A percentile compares a stretch with the other conserved stretches of the same genome.
Evolutionary conservation across 2,329 filamentous ascomycete species (phyloP).

Genomic region (Xylaria polymorpha): DNA sequence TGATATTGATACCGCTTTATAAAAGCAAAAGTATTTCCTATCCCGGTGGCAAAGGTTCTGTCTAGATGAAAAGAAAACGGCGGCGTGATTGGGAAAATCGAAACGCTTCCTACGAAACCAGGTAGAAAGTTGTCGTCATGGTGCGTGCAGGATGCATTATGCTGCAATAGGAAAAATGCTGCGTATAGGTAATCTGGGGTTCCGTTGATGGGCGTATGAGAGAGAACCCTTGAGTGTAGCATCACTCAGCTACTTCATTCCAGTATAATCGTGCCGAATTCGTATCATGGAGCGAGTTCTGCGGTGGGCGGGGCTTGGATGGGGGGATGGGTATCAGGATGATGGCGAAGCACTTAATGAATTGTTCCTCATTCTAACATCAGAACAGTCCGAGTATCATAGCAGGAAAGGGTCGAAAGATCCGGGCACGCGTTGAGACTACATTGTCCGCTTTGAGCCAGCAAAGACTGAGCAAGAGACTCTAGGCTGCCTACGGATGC

Average conservation of each 20-base stretch:
- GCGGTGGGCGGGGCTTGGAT: not conserved
- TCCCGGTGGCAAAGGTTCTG: conserved; percentile 7
- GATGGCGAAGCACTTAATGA: conserved; percentile 10
- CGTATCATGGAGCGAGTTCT: conserved; percentile 4
- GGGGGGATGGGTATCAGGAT: not conserved
- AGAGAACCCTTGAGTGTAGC: not conserved
- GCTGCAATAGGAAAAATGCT: not conserved
- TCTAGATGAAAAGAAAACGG: conserved; percentile 2
- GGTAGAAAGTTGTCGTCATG: conserved; percentile 14
- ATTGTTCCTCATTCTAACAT: conserved; percentile 14
- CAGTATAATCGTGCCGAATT: not conserved
- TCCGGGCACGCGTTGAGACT: not conserved
- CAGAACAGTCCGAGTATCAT: not conserved
- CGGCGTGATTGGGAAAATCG: conserved; percentile 2
- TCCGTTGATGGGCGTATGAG: not conserved
- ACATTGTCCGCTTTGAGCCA: conserved; percentile 16
- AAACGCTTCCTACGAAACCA: conserved; percentile 17
- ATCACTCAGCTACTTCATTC: conserved; percentile 7
- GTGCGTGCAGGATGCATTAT: conserved; percentile 6
- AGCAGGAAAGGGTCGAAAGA: not conserved
- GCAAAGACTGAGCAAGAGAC: conserved; percentile 2
- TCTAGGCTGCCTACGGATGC: not conserved
- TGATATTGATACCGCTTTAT: not conserved
- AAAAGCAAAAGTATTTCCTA: conserved; percentile 16
- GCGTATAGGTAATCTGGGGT: not conserved